Evolutionary conservation across 306 rosid genomes (phyloP), one percentile per base, ranked within the genome.

Genomic region (Sesbania bispinosa): DNA sequence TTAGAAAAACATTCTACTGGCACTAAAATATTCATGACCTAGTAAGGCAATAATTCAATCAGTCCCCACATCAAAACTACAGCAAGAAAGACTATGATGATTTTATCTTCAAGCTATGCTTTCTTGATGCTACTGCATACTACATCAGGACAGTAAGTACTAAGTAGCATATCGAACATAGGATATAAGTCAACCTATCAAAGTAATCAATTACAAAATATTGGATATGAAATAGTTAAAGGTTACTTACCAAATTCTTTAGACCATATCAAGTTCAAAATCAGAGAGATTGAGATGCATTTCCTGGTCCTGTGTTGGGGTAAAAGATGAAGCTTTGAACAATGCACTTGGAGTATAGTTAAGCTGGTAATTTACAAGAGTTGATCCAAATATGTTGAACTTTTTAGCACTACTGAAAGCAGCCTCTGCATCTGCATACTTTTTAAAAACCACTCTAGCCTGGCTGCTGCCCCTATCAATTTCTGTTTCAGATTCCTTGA

Each of bases 391-490:
- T 79, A 94, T 86, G 62, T 84, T 90, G 81, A 90, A 87, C 79
- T 87, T 89, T 73, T 85, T 88, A 75, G 96, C 98, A 81, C 91
- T 89, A 36, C 82, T 85, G 77, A 48, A 86, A 57, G 98, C 97
- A 48, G 68, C 84, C 80, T 87, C 95, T 4, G 95, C 98, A 80
- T 94, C 96, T 11, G 89, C 81, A 77, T 80, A 60, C 68, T 81
- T 89, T 82, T 86, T 89, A 63, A 89, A 94, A 75, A 94, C 88
- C 71, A 94, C 98, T 77, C 96, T 87, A 10, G 96, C 98, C 66
- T 85, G 96, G 63, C 92, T 85, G 63, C 86, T 85, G 67, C 86
- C 81, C 29, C 89, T 80, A 53, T 90, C 96, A 41, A 94, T 92
- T 83, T 90, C 97, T 62, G 98, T 94, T 71, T 94, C 95, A 75